Base-by-base conservation (phyloP, 1,284 basidiomycete genomes). In the Chalciporus piperatoides region DNA sequence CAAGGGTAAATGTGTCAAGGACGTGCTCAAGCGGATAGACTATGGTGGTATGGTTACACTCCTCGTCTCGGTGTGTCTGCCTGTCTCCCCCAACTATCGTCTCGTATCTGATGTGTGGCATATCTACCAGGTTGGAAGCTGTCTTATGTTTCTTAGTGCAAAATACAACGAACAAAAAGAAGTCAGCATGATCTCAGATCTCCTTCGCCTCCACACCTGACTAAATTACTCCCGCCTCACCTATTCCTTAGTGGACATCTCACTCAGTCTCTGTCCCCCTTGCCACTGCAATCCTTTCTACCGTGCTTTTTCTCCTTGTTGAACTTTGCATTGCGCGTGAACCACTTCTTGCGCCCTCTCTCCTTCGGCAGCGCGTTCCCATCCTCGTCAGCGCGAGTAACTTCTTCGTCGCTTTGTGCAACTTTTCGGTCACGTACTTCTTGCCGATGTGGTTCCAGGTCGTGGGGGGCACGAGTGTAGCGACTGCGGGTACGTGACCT, bases 401-500 rank as follows among this genome's bases (percentile, higher is more conserved):
- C 19, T 55, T 37, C 12, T 46, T 60, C n/a, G 10, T 49, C 8
- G 40, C 32, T 4, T 5, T 51, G 39, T 58, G 53, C 56, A 59
- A 60, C 42, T 59, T 53, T 19, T 45, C 45, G 1, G 27, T 44
- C 40, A 56, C 45, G 33, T 57, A 56, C 30, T 60, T 56, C 23
- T 30, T 60, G 14, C 52, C 56, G 1, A n/a, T 59, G 35, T 57
- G 56, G 56, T 57, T 57, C 14, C 42, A 59, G 39, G 59, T 56
- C 1, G 56, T 60, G 2, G 23, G 48, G 6, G 39, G 56, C 44
- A 38, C 52, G 11, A 58, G 45, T 35, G 56, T 52, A 32, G 56
- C 37, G 7, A 43, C 46, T 1, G 56, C 56, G 2, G 56, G 56
- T 59, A 30, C 4, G 52, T 56, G 3, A 11, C 19, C 5, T 17